These are phyloP conservation scores for Quercus agrifolia DNA, from an alignment of 306 rosid genomes.

Conservation along the genomic window DNA sequence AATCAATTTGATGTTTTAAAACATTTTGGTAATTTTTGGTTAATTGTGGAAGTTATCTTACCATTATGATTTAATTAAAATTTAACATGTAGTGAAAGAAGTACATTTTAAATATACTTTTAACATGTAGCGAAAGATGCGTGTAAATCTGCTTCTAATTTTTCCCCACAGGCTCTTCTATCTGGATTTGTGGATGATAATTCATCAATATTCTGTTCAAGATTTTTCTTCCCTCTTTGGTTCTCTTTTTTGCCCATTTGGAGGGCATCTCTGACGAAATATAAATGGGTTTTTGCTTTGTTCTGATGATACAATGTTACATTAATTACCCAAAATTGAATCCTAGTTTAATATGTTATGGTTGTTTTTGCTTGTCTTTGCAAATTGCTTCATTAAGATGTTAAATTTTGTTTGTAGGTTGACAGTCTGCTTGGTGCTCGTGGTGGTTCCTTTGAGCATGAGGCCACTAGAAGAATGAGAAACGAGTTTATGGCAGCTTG, in stretches of 20 bases:
- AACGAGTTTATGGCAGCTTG: conserved; percentile 99
- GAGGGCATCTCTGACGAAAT: no score
- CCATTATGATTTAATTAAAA: no score
- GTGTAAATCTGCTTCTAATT: not conserved
- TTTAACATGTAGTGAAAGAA: no score
- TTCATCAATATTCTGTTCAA: not conserved
- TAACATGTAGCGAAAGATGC: no score
- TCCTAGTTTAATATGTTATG: conserved; percentile 1
- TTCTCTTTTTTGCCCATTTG: no score
- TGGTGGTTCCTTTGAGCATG: conserved; percentile 96
- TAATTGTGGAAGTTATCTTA: no score
- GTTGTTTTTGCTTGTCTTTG: not conserved
- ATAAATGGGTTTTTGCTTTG: no score
- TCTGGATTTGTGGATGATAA: not conserved
- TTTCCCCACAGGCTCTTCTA: not conserved
- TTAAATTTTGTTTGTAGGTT: conserved; percentile 48
- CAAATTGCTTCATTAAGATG: conserved; percentile 14
- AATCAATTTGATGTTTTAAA: not conserved
- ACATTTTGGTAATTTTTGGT: not conserved
- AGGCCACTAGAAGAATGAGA: conserved; percentile 99
- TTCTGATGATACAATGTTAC: no score
- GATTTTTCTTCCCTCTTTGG: not conserved
- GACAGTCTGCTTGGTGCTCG: conserved; percentile 99
- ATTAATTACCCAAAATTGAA: not conserved
- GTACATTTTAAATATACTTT: not conserved